These are phyloP conservation scores for Petrea volubilis DNA, from an alignment of 257 asterid species.

Conservation along the genomic window DNA sequence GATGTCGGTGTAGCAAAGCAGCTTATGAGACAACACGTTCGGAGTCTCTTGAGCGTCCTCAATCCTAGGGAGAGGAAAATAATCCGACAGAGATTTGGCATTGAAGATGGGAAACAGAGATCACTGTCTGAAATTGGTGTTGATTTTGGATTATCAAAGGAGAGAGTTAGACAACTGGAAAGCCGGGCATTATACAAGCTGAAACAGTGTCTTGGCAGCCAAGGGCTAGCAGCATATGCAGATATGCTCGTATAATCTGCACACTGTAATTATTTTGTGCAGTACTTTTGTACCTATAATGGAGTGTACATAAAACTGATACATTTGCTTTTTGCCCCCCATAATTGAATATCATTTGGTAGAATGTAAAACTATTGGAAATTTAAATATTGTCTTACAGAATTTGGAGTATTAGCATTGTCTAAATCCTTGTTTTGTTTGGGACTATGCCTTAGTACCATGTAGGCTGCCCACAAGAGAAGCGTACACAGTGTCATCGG, in stretches of 20 bases:
- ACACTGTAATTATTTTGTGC: slow-evolving; percentile 2
- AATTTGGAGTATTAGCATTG: neutral
- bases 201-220: slow-evolving; percentile 63
- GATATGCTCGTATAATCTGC: slow-evolving; percentile 49
- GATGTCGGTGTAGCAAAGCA: slow-evolving; percentile 55
- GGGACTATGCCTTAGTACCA: slow-evolving; percentile 20
- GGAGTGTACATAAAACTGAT: slow-evolving; percentile 35
- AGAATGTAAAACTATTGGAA: neutral
- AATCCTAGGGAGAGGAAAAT: slow-evolving; percentile 79
- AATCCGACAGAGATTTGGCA: slow-evolving; percentile 68
- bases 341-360: neutral
- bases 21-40: slow-evolving; percentile 79
- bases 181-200: slow-evolving; percentile 79
- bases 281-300: neutral
- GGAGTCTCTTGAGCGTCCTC: slow-evolving; percentile 62
- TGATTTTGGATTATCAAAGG: slow-evolving; percentile 74
- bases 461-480: slow-evolving; percentile 90
- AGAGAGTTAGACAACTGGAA: slow-evolving; percentile 88
- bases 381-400: neutral
- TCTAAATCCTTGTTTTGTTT: slow-evolving; percentile 10
- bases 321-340: neutral
- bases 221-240: slow-evolving; percentile 68
- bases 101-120: slow-evolving; percentile 52
- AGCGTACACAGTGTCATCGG: slow-evolving; percentile 68
- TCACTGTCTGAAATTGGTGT: slow-evolving; percentile 85